These are phyloP conservation scores for Apocynum venetum DNA, from an alignment of 257 asterid species.

Conservation along the genomic window DNA sequence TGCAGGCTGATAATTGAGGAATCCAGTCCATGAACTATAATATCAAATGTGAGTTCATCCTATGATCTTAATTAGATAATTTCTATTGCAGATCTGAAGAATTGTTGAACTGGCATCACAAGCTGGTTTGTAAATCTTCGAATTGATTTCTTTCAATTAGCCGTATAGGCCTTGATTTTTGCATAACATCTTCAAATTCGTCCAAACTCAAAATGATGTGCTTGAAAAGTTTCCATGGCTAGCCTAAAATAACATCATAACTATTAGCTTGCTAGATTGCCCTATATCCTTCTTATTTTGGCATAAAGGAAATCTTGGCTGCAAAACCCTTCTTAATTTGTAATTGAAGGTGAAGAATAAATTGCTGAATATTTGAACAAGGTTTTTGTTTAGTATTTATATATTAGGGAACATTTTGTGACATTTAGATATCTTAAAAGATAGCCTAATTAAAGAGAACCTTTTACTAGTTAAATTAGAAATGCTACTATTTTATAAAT, in stretches of 20 bases:
- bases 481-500: no score
- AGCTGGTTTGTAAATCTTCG: neutral
- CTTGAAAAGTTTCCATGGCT: neutral
- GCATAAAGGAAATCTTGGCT: neutral
- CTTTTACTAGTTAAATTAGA: no score
- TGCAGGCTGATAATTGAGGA: neutral
- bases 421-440: no score
- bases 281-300: neutral
- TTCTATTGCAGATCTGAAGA: slow-evolving; percentile 14
- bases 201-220: neutral
- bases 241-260: slow-evolving; percentile 17
- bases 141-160: neutral
- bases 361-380: no score
- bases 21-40: slow-evolving; percentile 22
- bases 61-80: slow-evolving; percentile 7
- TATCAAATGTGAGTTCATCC: slow-evolving; percentile 31
- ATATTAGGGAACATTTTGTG: no score
- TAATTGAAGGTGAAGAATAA: no score
- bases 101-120: neutral
- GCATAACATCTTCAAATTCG: slow-evolving; percentile 1
- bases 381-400: no score
- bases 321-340: no score
- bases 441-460: no score
- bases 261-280: neutral
- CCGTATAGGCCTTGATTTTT: neutral